Conservation (phyloP, 768 basidiomycete species). For the Lentinula sp. region DNA sequence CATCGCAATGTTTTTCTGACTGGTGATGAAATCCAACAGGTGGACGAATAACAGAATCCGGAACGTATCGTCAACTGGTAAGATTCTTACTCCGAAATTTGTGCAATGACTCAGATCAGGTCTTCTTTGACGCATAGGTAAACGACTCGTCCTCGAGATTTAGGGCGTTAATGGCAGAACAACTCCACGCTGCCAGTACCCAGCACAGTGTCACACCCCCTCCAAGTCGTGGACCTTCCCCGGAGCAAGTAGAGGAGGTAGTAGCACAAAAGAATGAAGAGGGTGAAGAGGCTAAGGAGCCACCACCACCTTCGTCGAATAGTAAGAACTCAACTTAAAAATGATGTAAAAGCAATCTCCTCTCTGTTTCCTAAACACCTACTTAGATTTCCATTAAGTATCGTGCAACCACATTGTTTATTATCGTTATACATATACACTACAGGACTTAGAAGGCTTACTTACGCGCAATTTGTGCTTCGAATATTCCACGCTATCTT, state of each 20-base stretch:
- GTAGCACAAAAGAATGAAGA: background rate
- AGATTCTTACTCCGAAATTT: constrained; percentile 17
- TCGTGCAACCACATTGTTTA: background rate
- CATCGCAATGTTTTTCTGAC: background rate
- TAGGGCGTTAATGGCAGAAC: constrained; percentile 84
- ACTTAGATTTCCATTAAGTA: background rate
- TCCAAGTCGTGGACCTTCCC: background rate
- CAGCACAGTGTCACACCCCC: background rate
- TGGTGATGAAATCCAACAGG: constrained; percentile 28
- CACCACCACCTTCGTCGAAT: background rate
- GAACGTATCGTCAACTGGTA: constrained; percentile 70
- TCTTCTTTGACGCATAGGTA: constrained; percentile 14
- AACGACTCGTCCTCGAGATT: constrained; percentile 70
- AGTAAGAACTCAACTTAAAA: background rate
- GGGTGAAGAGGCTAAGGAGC: background rate
- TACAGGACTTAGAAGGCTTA: background rate
- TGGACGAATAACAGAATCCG: constrained; percentile 76
- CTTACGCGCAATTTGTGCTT: background rate
- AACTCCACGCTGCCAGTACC: constrained; percentile 46
- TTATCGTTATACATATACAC: background rate
- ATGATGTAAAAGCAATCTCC: background rate
- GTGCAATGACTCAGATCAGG: constrained; percentile 25
- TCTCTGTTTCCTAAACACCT: background rate
- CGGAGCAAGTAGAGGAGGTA: background rate
- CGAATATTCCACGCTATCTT: background rate